phyloP scores from a whole-genome alignment of 176 grass and related monocot genomes.

The Juncus effusus region DNA sequence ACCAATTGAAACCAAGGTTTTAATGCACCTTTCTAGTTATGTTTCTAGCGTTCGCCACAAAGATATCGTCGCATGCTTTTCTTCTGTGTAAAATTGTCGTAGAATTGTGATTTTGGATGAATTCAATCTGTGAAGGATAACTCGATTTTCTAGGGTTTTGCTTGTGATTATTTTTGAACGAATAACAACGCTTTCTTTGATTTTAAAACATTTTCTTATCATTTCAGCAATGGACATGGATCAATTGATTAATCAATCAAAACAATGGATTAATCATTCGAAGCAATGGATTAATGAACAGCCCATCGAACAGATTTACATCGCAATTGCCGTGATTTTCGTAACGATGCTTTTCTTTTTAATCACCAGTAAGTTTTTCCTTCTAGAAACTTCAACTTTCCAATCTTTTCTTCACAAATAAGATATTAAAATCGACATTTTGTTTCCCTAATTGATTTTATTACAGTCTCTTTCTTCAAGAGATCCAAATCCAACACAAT shows the following conservation, averaged over 20 bases:
- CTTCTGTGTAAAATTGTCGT: too few species aligned
- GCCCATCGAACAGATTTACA: constrained; percentile 74
- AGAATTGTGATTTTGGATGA: too few species aligned
- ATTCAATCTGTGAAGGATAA: too few species aligned
- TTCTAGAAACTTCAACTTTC: neutral
- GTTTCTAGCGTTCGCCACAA: too few species aligned
- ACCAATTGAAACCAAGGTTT: too few species aligned
- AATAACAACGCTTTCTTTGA: neutral
- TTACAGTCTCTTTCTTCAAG: constrained; percentile 54
- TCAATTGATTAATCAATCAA: constrained; percentile 37
- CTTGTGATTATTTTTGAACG: constrained; percentile 1
- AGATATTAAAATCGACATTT: neutral
- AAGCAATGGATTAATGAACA: constrained; percentile 72
- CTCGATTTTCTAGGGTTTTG: neutral
- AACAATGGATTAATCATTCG: constrained; percentile 28
- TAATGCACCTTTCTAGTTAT: too few species aligned
- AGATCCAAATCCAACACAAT: constrained; percentile 71
- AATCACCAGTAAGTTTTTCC: neutral
- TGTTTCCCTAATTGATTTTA: neutral
- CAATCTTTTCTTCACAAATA: constrained; percentile 1
- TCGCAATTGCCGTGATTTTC: constrained; percentile 48
- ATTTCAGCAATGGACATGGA: constrained; percentile 43
- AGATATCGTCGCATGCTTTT: too few species aligned
- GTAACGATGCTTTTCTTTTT: constrained; percentile 49
- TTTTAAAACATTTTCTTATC: constrained; percentile 5